These are phyloP conservation scores for Stemphylium lycopersici DNA, from an alignment of 2,329 filamentous ascomycete species.

Conservation along the genomic window DNA sequence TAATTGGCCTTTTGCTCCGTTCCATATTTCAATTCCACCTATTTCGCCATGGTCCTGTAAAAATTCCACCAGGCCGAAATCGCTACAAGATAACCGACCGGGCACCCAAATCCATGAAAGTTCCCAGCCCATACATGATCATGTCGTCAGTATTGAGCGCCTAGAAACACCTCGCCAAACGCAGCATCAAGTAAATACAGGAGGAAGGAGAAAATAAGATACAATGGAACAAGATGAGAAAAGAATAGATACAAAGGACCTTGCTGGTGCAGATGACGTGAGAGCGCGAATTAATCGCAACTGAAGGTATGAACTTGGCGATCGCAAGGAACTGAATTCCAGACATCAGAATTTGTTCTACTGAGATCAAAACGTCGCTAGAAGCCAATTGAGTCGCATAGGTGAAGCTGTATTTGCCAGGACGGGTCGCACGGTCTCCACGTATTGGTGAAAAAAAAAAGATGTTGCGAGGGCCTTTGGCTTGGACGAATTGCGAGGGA, in stretches of 20 bases:
- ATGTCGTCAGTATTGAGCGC: conserved; percentile 1
- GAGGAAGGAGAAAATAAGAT: neutral
- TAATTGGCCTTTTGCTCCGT: neutral
- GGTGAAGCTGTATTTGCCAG: conserved; percentile 2
- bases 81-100: conserved; percentile 1
- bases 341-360: neutral
- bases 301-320: neutral
- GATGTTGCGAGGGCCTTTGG: conserved; percentile 2
- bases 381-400: neutral
- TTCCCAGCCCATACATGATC: conserved; percentile 11
- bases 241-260: conserved; percentile 4
- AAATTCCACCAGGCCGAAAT: conserved; percentile 1
- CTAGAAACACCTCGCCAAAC: conserved; percentile 15
- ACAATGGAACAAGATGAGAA: neutral
- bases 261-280: neutral
- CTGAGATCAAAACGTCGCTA: neutral
- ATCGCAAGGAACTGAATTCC: neutral
- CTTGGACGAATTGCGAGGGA: neutral
- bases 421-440: conserved; percentile 3
- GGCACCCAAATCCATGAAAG: neutral
- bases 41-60: neutral
- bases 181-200: neutral
- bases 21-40: neutral
- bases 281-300: neutral
- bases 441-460: neutral